Base-by-base conservation (phyloP, 163 green algal species). In the Scenedesmus sp. region DNA sequence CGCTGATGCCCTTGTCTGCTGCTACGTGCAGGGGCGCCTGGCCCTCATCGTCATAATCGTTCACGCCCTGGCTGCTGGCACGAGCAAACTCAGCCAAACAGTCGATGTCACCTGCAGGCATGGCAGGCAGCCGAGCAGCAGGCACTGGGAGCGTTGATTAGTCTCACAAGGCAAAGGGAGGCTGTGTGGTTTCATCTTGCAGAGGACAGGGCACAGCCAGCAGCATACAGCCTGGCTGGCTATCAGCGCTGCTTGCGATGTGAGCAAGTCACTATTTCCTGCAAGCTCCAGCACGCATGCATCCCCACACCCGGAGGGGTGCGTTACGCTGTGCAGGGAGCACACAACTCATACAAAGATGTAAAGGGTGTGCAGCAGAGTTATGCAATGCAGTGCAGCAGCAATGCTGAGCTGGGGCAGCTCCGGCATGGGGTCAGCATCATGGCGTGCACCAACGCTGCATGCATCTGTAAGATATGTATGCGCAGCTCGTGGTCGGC, bases 1-100 rank as follows among this genome's bases (percentile, higher is more conserved):
- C 88, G 42, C 44, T 46, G 30, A 92, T n/a, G 35, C 88, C 88
- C 37, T 89, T 83, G 44, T 92, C 88, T 43, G 88, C 88, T 26
- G 88, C 88, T 6, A 92, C 44, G 44, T 92, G 88, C 49, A 92
- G 46, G 0, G 88, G 44, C 10, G 88, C 73, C 65, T 89, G 88
- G 6, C 88, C 88, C 42, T 92, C 88, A 37, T 92, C 88, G 30
- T 92, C 88, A 70, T 92, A 92, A 16, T 92, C 81, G 20, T 92
- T 85, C 49, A 92, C 35, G 4, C 49, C 88, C 33, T 68, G 42
- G 80, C 46, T 80, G 83, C 65, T 85, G 40, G 26, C 80, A 33
- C 81, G 81, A 7, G 81, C 81, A 70, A 89, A 83, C 81, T 92
- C 88, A 16, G 65, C 81, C 24, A 92, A 42, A 42, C 44, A 78